Conservation (phyloP, 345 rosid genomes). For the Hibiscus trionum region DNA sequence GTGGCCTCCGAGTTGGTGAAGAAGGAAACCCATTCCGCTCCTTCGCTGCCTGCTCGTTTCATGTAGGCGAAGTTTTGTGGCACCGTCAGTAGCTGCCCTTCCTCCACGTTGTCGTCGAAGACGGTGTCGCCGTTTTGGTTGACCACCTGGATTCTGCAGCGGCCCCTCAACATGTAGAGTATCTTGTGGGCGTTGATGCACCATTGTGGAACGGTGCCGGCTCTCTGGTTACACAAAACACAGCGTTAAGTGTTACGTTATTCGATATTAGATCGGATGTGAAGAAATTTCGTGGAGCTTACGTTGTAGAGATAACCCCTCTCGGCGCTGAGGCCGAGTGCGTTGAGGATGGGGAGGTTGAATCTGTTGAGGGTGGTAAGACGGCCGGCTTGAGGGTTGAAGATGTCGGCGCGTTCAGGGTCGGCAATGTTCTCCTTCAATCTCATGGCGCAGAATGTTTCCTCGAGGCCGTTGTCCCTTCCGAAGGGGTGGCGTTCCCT, state of each 20-base stretch:
- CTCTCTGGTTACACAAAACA: slow-evolving; percentile 29
- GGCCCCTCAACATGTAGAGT: slow-evolving; percentile 48
- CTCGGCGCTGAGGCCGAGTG: slow-evolving; percentile 52
- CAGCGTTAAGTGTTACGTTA: neutral
- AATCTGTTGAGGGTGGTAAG: slow-evolving; percentile 42
- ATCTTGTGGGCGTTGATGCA: slow-evolving; percentile 53
- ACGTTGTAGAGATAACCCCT: slow-evolving; percentile 38
- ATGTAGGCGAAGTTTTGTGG: slow-evolving; percentile 60
- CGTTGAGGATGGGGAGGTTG: slow-evolving; percentile 54
- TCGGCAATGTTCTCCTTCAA: slow-evolving; percentile 52
- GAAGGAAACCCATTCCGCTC: slow-evolving; percentile 61
- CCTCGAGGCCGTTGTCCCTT: slow-evolving; percentile 55
- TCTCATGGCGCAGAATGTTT: slow-evolving; percentile 65
- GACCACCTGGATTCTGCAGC: slow-evolving; percentile 47
- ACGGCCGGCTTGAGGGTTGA: slow-evolving; percentile 48
- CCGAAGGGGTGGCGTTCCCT: neutral
- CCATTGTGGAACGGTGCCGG: slow-evolving; percentile 59
- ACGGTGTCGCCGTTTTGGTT: slow-evolving; percentile 45
- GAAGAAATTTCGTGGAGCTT: neutral
- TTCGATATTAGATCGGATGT: neutral
- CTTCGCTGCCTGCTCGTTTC: slow-evolving; percentile 37
- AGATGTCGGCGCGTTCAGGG: slow-evolving; percentile 51
- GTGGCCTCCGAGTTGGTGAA: slow-evolving; percentile 53
- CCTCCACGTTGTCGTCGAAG: slow-evolving; percentile 38
- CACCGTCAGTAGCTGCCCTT: slow-evolving; percentile 54